Base-by-base conservation (phyloP, 1,284 basidiomycete genomes). In the Apiotrichum domesticum region DNA sequence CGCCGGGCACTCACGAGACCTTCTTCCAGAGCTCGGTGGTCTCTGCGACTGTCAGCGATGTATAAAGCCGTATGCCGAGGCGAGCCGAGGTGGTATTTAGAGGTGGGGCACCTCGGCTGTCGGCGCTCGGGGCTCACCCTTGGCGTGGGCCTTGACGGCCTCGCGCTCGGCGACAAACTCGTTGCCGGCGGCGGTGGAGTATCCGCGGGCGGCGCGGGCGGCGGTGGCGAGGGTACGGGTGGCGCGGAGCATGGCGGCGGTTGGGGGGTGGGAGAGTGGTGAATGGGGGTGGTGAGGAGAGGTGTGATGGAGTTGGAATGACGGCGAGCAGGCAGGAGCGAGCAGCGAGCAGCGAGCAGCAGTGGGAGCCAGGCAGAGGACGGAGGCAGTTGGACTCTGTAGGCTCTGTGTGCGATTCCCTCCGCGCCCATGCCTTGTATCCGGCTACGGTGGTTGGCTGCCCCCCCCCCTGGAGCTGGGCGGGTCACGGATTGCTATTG, bases 21-120 rank as follows among this genome's bases (percentile, higher is more conserved):
- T 70, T 70, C 52, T 66, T 61, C 72, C 72, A 74, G 46, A 75
- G 64, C 51, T 68, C 68, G 62, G 73, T 73, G 64, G 73, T 73
- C 49, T 67, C 72, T 74, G 54, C 39, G 21, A 21, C 21, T 21
- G 21, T 21, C 21, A 21, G 21, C 21, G 21, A 21, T 21, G 21
- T 21, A 21, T 21, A 21, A 21, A 21, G 21, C 21, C 21, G 21
- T 21, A 21, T 15, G 34, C 6, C 46, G 34, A 35, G 46, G 5
- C 46, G 34, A 47, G 46, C 46, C 35, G 15, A 51, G 47, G 21
- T 11, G 13, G 29, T 6, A 21, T 11, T 35, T 9, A 14, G 29
- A 7, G 43, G 29, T 21, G 15, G 29, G 43, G 4, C 13, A 44
- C 14, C 15, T 21, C 43, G 33, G 32, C 29, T 58, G 8, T 6